phyloP scores from a whole-genome alignment of 2,329 filamentous ascomycete genomes.

The Botrytis pseudocinerea region DNA sequence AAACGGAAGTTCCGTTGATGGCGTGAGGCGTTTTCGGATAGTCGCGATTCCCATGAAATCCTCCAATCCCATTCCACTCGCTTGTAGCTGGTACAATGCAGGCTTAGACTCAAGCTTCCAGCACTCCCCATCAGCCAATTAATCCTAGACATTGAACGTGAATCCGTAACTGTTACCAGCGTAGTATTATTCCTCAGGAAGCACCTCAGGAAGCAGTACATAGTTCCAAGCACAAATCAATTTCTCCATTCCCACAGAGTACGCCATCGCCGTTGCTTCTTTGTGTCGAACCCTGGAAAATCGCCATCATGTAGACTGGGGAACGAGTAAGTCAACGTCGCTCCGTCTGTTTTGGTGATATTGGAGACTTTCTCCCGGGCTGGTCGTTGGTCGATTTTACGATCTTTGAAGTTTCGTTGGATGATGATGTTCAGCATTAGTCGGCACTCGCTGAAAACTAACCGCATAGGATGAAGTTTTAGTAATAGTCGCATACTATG shows the following conservation, averaged over 20 bases:
- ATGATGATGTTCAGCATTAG: not conserved
- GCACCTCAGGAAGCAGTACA: not conserved
- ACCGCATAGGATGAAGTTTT: not conserved
- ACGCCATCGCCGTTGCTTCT: not conserved
- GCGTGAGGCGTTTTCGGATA: constrained; percentile 13
- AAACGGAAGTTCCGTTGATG: not conserved
- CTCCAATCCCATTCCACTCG: not conserved
- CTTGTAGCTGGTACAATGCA: not conserved
- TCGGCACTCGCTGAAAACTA: not conserved
- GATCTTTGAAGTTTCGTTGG: not conserved
- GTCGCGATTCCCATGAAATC: not conserved
- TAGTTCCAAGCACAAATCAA: constrained; percentile 13
- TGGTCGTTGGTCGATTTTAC: constrained; percentile 8
- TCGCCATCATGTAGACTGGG: constrained; percentile 3
- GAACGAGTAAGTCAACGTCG: not conserved
- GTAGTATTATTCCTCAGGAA: not conserved
- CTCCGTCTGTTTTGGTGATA: not conserved
- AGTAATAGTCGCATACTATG: not conserved
- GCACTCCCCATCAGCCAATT: not conserved
- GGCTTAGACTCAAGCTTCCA: not conserved
- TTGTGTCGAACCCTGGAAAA: not conserved
- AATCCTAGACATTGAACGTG: not conserved
- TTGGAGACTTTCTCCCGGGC: not conserved
- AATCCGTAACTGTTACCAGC: not conserved
- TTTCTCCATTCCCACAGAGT: not conserved